A percentile compares a stretch with the other conserved stretches of the same genome.
Evolutionary conservation across 2,329 filamentous ascomycete genomes (phyloP).

Genomic region (Botrytis hyacinthi): DNA sequence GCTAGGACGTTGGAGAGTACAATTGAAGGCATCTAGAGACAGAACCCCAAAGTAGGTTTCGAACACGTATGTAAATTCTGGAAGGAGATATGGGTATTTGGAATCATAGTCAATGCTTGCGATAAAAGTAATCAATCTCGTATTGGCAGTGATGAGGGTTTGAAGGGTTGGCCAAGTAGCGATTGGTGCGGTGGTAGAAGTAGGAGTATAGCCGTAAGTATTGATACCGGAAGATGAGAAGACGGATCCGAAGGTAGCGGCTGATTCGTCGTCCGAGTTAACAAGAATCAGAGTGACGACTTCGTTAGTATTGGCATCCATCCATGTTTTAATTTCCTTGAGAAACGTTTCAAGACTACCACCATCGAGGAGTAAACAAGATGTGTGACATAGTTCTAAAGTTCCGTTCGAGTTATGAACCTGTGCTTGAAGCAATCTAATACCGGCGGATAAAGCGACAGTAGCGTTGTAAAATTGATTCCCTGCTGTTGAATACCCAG

Average conservation of each 20-base stretch:
- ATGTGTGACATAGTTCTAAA: conserved; percentile 58
- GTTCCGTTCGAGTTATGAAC: conserved; percentile 53
- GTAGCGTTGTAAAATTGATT: conserved; percentile 61
- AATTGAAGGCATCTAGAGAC: conserved; percentile 65
- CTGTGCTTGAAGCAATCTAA: conserved; percentile 64
- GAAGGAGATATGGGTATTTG: conserved; percentile 56
- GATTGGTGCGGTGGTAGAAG: conserved; percentile 44
- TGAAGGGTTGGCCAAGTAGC: conserved; percentile 69
- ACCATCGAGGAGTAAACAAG: conserved; percentile 57
- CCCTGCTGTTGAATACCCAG: conserved; percentile 44
- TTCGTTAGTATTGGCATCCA: conserved; percentile 57
- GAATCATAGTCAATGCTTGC: conserved; percentile 50
- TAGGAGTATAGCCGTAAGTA: conserved; percentile 58
- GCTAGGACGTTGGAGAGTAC: conserved; percentile 65
- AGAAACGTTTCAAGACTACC: conserved; percentile 57
- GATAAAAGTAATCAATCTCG: conserved; percentile 67
- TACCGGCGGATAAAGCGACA: conserved; percentile 57
- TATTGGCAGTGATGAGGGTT: conserved; percentile 61
- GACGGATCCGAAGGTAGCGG: conserved; percentile 50
- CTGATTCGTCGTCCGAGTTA: conserved; percentile 57
- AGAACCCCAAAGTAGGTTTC: conserved; percentile 70
- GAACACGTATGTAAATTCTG: conserved; percentile 66
- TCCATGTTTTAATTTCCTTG: conserved; percentile 56
- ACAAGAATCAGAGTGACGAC: conserved; percentile 63
- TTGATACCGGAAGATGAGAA: conserved; percentile 54